Percentiles rank a stretch among this genome's conserved stretches.
These are phyloP conservation scores for Calycina herbarum DNA, from an alignment of 2,329 filamentous ascomycete genomes.

Conservation along the genomic window DNA sequence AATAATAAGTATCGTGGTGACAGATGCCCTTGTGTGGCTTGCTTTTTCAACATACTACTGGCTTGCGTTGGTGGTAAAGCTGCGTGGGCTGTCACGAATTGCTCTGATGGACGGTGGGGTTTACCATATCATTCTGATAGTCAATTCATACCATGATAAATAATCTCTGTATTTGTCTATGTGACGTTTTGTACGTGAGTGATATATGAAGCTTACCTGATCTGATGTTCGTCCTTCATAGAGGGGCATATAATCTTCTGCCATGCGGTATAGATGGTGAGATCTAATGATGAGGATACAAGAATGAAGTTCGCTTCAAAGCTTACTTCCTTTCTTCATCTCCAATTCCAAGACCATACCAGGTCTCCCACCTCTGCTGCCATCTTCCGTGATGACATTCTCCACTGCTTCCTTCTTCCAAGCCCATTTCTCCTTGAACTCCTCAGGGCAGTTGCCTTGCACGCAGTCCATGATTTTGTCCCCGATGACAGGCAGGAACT, in stretches of 20 bases:
- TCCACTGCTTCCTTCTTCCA: constrained; percentile 48
- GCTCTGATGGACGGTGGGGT: constrained; percentile 6
- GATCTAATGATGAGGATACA: neutral
- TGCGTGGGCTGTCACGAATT: constrained; percentile 5
- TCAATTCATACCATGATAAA: constrained; percentile 18
- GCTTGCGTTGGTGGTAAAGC: neutral
- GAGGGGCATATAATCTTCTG: neutral
- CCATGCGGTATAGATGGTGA: neutral
- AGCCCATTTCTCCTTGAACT: constrained; percentile 53
- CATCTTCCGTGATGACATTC: constrained; percentile 35
- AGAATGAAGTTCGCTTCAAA: neutral
- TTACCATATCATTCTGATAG: constrained; percentile 14
- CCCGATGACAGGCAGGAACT: constrained; percentile 51
- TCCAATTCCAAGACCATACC: constrained; percentile 33
- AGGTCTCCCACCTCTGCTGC: constrained; percentile 31
- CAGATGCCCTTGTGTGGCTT: neutral
- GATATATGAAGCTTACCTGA: neutral
- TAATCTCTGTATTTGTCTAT: neutral
- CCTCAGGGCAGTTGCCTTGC: constrained; percentile 39
- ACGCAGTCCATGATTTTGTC: constrained; percentile 45
- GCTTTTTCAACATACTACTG: neutral
- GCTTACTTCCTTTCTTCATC: constrained; percentile 25
- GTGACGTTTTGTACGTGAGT: neutral
- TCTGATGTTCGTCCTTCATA: too few relatives aligned
- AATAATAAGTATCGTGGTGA: constrained; percentile 14